A percentile compares a stretch with the other conserved stretches of the same genome.
Conservation (phyloP, 495 filamentous ascomycete genomes). For the Beverwykella pulmonaria region DNA sequence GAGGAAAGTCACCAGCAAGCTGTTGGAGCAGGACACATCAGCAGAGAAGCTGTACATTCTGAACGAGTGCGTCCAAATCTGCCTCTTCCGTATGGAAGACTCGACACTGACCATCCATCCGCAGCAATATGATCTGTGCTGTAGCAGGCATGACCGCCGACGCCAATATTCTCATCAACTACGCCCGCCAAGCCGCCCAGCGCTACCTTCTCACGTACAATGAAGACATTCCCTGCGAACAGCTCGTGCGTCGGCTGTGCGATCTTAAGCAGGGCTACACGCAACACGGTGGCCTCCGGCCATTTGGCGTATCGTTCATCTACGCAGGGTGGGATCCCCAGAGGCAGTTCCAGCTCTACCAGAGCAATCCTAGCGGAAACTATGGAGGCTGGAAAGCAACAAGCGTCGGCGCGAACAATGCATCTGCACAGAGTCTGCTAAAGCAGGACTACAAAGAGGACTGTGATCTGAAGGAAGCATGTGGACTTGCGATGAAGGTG, state of each 20-base stretch:
- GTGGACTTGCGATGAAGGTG: slow-evolving; percentile 96
- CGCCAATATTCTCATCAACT: slow-evolving; percentile 99
- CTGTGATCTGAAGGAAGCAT: slow-evolving; percentile 92
- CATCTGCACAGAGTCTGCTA: slow-evolving; percentile 92
- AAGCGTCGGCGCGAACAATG: slow-evolving; percentile 96
- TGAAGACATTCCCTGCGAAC: slow-evolving; percentile 99
- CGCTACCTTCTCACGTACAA: slow-evolving; percentile 98
- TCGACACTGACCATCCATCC: background rate
- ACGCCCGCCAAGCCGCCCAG: slow-evolving; percentile 93
- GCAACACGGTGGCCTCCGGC: slow-evolving; percentile 95
- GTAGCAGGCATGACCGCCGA: slow-evolving; percentile 99
- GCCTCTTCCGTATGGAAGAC: background rate
- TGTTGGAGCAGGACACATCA: slow-evolving; percentile 98
- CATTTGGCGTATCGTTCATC: slow-evolving; percentile 99
- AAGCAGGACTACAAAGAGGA: slow-evolving; percentile 99
- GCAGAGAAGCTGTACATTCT: slow-evolving; percentile 99
- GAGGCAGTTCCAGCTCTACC: slow-evolving; percentile 97
- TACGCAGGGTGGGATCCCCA: slow-evolving; percentile 96
- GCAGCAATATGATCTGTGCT: slow-evolving; percentile 99
- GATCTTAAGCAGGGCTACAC: slow-evolving; percentile 99
- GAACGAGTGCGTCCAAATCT: slow-evolving; percentile 75
- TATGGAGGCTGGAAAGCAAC: slow-evolving; percentile 99
- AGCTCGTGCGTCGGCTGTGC: slow-evolving; percentile 94
- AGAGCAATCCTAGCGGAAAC: slow-evolving; percentile 99
- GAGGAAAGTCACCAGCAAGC: slow-evolving; percentile 98